Conservation (phyloP, 1,139 yeast genomes). For the Pichia sp. region DNA sequence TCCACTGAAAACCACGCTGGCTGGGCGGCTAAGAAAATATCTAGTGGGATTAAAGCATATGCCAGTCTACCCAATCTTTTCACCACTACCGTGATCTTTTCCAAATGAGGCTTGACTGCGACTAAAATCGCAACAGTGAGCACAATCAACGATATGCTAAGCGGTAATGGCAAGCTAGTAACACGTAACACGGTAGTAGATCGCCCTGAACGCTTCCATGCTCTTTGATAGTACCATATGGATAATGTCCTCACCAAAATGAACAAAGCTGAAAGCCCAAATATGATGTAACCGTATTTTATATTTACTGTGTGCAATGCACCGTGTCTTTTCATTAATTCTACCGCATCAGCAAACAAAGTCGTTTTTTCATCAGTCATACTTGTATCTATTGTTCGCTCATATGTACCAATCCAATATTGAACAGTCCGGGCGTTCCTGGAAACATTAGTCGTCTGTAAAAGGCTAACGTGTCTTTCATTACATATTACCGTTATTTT, state of each 20-base stretch:
- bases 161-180: conserved; percentile 21
- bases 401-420: neutral
- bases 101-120: conserved; percentile 24
- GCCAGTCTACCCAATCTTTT: conserved; percentile 55
- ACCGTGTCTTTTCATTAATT: conserved; percentile 27
- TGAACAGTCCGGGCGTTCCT: neutral
- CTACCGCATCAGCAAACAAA: neutral
- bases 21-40: conserved; percentile 55
- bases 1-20: conserved; percentile 57
- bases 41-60: conserved; percentile 61
- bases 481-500: neutral
- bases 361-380: neutral
- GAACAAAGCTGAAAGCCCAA: conserved; percentile 24
- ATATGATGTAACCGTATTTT: conserved; percentile 31
- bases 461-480: no score
- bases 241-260: conserved; percentile 22
- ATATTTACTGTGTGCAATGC: conserved; percentile 28
- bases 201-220: conserved; percentile 31
- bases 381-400: neutral
- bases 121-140: conserved; percentile 9
- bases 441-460: neutral
- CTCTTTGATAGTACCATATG: conserved; percentile 22
- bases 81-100: conserved; percentile 24
- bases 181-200: conserved; percentile 28
- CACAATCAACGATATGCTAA: conserved; percentile 17